phyloP scores from a whole-genome alignment of 78 protist species.

The Dictyostelium capitatum region DNA sequence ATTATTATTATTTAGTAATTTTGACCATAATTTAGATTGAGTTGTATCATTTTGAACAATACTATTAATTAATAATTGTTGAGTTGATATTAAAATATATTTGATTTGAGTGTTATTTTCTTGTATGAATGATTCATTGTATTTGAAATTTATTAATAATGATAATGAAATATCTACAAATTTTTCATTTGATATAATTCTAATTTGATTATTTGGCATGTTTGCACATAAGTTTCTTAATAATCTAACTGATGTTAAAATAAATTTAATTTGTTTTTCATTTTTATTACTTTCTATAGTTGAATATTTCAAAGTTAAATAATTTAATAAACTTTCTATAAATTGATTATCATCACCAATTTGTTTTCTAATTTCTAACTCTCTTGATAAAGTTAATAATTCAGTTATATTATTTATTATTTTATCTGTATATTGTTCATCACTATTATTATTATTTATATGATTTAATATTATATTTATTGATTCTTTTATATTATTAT shows the following conservation, averaged over 20 bases:
- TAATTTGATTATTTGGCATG: conserved; percentile 23
- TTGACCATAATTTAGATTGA: conserved; percentile 43
- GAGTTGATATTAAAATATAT: not conserved
- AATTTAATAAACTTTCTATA: not conserved
- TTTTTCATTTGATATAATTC: not conserved
- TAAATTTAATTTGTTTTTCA: not conserved
- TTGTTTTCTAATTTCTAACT: not conserved
- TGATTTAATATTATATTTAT: too few relatives aligned
- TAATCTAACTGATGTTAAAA: conserved; percentile 13
- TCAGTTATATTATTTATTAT: not conserved
- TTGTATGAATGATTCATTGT: too few relatives aligned
- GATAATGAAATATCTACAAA: not conserved
- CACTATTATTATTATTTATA: not conserved
- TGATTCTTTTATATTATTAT: too few relatives aligned
- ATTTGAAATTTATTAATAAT: not conserved
- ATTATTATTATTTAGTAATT: too few relatives aligned
- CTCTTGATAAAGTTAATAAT: not conserved
- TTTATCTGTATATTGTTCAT: not conserved
- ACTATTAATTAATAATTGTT: conserved; percentile 48
- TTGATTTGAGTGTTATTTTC: not conserved
- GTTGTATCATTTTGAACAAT: conserved; percentile 30
- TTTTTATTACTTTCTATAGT: not conserved
- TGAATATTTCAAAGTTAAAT: not conserved
- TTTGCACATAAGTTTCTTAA: conserved; percentile 55
- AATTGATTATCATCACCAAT: not conserved